Conservation (phyloP, 768 basidiomycete species). For the Floccularia luteovirens region DNA sequence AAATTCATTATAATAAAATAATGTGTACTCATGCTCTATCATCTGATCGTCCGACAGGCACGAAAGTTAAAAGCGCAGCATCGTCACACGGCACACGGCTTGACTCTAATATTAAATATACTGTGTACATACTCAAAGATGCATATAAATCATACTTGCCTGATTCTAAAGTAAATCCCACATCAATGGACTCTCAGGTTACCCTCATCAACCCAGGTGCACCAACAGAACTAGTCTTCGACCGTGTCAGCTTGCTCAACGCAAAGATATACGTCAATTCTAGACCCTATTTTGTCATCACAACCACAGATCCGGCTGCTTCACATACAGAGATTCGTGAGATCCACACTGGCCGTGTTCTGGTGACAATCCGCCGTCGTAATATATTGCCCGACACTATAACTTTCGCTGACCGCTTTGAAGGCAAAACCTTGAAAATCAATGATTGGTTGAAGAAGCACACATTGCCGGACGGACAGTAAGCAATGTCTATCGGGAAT, state of each 20-base stretch:
- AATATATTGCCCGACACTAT: conserved; percentile 14
- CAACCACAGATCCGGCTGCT: conserved; percentile 11
- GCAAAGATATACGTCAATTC: conserved; percentile 11
- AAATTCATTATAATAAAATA: no score
- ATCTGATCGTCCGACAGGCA: no score
- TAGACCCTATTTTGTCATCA: conserved; percentile 11
- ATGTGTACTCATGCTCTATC: no score
- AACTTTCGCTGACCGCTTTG: conserved; percentile 11
- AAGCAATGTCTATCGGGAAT: conserved; percentile 1
- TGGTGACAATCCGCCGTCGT: conserved; percentile 11
- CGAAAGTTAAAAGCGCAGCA: no score
- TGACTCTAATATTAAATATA: no score
- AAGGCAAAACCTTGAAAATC: conserved; percentile 12
- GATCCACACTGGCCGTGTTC: conserved; percentile 8
- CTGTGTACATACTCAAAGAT: no score
- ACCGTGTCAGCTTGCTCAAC: conserved; percentile 12
- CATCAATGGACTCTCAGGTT: background rate
- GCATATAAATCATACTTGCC: no score
- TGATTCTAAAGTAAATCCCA: no score
- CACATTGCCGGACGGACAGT: conserved; percentile 10
- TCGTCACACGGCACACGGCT: no score
- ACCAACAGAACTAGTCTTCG: conserved; percentile 11
- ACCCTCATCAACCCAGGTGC: conserved; percentile 8
- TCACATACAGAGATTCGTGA: conserved; percentile 13
- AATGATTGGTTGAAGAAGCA: conserved; percentile 13